Conservation (phyloP, 495 filamentous ascomycete genomes). For the Bathelium albidoporum region DNA sequence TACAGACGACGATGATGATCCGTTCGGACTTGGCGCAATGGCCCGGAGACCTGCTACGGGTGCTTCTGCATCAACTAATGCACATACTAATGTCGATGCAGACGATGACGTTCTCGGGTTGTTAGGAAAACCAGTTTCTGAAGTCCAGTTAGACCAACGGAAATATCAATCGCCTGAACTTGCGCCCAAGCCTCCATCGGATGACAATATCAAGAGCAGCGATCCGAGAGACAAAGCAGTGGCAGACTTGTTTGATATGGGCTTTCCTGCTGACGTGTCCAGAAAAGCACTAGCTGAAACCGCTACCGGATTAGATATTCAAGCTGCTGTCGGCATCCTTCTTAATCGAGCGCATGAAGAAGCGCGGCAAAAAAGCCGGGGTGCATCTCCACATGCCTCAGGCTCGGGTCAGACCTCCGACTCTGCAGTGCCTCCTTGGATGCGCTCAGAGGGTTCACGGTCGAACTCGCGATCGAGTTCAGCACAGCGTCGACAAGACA, state of each 20-base stretch:
- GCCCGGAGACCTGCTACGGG: constrained; percentile 32
- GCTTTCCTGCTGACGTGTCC: constrained; percentile 75
- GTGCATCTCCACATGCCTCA: constrained; percentile 13
- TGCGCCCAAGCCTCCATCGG: constrained; percentile 7
- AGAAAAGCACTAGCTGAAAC: constrained; percentile 68
- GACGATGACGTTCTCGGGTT: constrained; percentile 87
- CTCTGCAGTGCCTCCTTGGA: constrained; percentile 36
- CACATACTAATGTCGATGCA: constrained; percentile 21
- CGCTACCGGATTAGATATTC: constrained; percentile 66
- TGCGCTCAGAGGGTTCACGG: constrained; percentile 28
- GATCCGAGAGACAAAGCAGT: constrained; percentile 71
- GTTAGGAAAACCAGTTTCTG: constrained; percentile 76
- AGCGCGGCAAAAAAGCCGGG: constrained; percentile 47
- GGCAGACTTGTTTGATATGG: constrained; percentile 90
- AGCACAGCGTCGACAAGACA: constrained; percentile 37
- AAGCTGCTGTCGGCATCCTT: constrained; percentile 80
- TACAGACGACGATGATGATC: constrained; percentile 56
- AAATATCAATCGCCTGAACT: constrained; percentile 15
- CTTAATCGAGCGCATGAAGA: constrained; percentile 82
- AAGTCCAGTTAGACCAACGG: constrained; percentile 25
- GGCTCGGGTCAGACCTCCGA: constrained; percentile 14
- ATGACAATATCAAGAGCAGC: constrained; percentile 1
- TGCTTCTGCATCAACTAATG: constrained; percentile 27
- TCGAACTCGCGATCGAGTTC: constrained; percentile 20
- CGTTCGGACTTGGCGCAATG: constrained; percentile 72